Conservation (phyloP, 225 moss, liverwort and hornwort species). For the Bryum argenteum region DNA sequence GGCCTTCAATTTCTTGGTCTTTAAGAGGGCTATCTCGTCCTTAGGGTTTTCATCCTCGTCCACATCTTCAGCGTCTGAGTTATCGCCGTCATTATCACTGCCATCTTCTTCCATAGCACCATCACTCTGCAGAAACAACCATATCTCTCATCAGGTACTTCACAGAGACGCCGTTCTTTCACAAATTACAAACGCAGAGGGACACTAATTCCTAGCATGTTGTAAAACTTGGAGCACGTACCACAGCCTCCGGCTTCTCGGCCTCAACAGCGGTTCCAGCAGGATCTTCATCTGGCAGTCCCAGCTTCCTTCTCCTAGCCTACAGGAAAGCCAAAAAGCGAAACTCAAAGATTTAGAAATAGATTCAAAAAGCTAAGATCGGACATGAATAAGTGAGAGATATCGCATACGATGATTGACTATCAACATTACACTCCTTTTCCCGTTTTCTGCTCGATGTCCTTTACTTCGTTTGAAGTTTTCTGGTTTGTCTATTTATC, state of each 20-base stretch:
- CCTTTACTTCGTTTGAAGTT: too few relatives aligned
- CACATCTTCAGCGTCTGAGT: conserved; percentile 30
- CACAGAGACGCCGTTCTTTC: background rate
- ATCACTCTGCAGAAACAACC: conserved; percentile 34
- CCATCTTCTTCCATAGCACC: conserved; percentile 38
- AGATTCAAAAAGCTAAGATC: too few relatives aligned
- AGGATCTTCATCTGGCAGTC: conserved; percentile 68
- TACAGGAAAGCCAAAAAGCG: conserved; percentile 9
- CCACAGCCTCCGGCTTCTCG: conserved; percentile 64
- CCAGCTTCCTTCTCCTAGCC: conserved; percentile 79
- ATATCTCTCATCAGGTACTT: conserved; percentile 10
- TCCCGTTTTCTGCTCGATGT: too few relatives aligned
- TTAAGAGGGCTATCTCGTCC: conserved; percentile 27
- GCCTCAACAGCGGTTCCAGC: conserved; percentile 48
- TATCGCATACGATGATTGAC: too few relatives aligned
- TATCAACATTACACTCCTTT: too few relatives aligned
- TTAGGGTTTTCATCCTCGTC: conserved; percentile 29
- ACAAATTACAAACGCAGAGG: background rate
- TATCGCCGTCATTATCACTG: conserved; percentile 34
- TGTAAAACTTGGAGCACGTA: conserved; percentile 26
- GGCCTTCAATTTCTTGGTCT: conserved; percentile 37
- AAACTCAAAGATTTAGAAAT: too few relatives aligned
- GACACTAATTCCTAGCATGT: background rate
- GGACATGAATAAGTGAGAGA: background rate
- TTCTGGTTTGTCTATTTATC: too few relatives aligned